phyloP scores from a whole-genome alignment of 805 yeast genomes.

The Metschnikowia lachancei region DNA sequence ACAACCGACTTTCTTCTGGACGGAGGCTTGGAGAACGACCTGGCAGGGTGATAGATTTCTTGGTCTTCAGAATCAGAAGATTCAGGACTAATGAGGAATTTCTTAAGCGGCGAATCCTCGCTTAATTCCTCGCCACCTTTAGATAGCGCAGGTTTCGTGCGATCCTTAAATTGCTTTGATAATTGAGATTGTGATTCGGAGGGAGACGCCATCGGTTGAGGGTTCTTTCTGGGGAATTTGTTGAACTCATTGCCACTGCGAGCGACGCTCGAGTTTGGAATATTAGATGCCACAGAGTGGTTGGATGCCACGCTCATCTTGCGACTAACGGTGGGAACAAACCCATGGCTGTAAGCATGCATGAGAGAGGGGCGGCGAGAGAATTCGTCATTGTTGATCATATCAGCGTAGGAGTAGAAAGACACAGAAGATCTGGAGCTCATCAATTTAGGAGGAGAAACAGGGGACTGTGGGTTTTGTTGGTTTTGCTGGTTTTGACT shows the following conservation, averaged over 20 bases:
- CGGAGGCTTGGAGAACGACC: slow-evolving; percentile 6
- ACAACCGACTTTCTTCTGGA: slow-evolving; percentile 18
- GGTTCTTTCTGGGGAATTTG: slow-evolving; percentile 14
- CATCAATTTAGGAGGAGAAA: slow-evolving; percentile 41
- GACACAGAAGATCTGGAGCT: slow-evolving; percentile 39
- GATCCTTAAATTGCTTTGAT: slow-evolving; percentile 23
- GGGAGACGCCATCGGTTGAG: slow-evolving; percentile 6
- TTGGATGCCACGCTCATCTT: slow-evolving; percentile 20
- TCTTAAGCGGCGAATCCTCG: slow-evolving; percentile 8
- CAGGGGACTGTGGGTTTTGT: slow-evolving; percentile 29
- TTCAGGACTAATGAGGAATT: slow-evolving; percentile 28
- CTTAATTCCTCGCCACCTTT: neutral
- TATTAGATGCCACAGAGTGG: slow-evolving; percentile 13
- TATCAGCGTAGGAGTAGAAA: slow-evolving; percentile 78
- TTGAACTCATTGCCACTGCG: slow-evolving; percentile 8
- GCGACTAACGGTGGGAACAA: slow-evolving; percentile 29
- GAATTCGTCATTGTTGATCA: slow-evolving; percentile 65
- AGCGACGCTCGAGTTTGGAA: neutral
- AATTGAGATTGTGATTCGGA: slow-evolving; percentile 22
- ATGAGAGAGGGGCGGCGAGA: slow-evolving; percentile 60
- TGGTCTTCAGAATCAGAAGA: slow-evolving; percentile 25
- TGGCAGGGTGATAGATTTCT: slow-evolving; percentile 10
- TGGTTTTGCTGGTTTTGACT: neutral
- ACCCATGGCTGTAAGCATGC: slow-evolving; percentile 36
- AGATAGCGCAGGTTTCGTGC: neutral